A percentile compares a stretch with the other conserved stretches of the same genome.
Evolutionary conservation across 768 basidiomycete genomes (phyloP).

Genomic region (Cyclocybe aegerita): DNA sequence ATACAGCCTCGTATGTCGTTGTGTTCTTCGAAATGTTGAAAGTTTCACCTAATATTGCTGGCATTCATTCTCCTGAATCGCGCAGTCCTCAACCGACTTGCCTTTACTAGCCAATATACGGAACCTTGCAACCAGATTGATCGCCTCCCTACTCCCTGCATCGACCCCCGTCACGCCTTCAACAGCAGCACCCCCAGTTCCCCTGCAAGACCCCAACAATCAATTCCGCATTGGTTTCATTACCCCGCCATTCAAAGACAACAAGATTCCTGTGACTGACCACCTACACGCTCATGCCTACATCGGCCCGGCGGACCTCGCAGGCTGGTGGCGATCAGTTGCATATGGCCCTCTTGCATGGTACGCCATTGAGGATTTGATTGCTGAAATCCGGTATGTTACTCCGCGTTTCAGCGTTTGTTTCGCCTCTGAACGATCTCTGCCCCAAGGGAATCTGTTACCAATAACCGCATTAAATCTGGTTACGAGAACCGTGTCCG

Average conservation of each 20-base stretch:
- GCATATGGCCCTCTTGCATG: constrained; percentile 70
- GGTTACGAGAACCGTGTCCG: constrained; percentile 56
- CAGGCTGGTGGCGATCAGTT: constrained; percentile 73
- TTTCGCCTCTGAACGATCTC: constrained; percentile 2
- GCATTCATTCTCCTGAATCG: not conserved
- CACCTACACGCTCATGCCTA: constrained; percentile 80
- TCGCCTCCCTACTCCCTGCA: constrained; percentile 44
- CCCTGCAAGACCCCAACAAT: constrained; percentile 30
- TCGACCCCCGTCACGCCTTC: constrained; percentile 35
- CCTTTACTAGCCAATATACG: constrained; percentile 67
- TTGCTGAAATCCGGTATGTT: constrained; percentile 74
- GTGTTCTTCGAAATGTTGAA: not conserved
- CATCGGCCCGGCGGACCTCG: constrained; percentile 58
- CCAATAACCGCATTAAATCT: constrained; percentile 84
- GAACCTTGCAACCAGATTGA: constrained; percentile 55
- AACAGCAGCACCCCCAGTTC: constrained; percentile 28
- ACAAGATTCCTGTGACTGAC: constrained; percentile 76
- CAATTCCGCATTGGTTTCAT: constrained; percentile 74
- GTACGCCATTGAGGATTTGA: constrained; percentile 76
- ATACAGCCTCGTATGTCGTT: constrained; percentile 61
- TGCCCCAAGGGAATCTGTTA: constrained; percentile 67
- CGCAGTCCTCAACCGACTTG: constrained; percentile 71
- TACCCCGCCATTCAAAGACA: constrained; percentile 74
- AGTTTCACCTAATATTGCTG: not conserved
- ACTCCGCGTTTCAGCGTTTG: not conserved